Conservation (phyloP, 2,329 filamentous ascomycete genomes). For the Metarhizium anisopliae region DNA sequence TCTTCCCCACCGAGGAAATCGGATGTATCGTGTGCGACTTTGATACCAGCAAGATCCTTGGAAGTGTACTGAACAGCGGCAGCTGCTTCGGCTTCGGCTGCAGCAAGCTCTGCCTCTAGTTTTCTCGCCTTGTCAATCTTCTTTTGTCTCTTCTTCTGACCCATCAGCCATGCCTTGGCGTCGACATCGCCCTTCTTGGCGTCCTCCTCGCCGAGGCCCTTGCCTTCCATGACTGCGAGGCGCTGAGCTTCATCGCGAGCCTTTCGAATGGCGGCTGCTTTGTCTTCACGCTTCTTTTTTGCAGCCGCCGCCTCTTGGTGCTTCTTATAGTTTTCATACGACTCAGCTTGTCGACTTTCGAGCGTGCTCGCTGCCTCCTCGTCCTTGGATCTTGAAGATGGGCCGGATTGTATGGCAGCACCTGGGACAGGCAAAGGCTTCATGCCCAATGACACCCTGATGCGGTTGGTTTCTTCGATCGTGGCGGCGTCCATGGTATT, state of each 20-base stretch:
- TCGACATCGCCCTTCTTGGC: slow-evolving; percentile 57
- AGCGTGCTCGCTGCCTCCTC: slow-evolving; percentile 74
- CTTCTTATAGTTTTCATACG: slow-evolving; percentile 64
- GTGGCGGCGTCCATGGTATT: slow-evolving; percentile 54
- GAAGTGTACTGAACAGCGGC: slow-evolving; percentile 66
- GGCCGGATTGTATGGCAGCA: slow-evolving; percentile 20
- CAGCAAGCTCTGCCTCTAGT: slow-evolving; percentile 66
- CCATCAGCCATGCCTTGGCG: slow-evolving; percentile 77
- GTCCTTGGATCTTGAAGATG: slow-evolving; percentile 45
- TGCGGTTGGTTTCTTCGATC: slow-evolving; percentile 90
- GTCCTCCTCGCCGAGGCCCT: slow-evolving; percentile 70
- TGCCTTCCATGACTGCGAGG: slow-evolving; percentile 67
- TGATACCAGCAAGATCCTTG: slow-evolving; percentile 80
- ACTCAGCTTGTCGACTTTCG: slow-evolving; percentile 66
- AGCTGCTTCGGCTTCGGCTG: slow-evolving; percentile 58
- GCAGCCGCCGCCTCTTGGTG: slow-evolving; percentile 61
- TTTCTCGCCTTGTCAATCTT: slow-evolving; percentile 72
- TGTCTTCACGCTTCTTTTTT: slow-evolving; percentile 71
- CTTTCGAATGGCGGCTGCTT: slow-evolving; percentile 75
- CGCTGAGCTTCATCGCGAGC: slow-evolving; percentile 78
- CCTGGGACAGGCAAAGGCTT: slow-evolving; percentile 82
- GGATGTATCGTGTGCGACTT: slow-evolving; percentile 78
- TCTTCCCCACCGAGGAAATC: slow-evolving; percentile 77
- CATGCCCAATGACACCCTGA: slow-evolving; percentile 81
- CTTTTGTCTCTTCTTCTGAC: slow-evolving; percentile 89